Evolutionary conservation across 495 filamentous ascomycete genomes (phyloP).

Genomic region (Lepidopterella palustris): DNA sequence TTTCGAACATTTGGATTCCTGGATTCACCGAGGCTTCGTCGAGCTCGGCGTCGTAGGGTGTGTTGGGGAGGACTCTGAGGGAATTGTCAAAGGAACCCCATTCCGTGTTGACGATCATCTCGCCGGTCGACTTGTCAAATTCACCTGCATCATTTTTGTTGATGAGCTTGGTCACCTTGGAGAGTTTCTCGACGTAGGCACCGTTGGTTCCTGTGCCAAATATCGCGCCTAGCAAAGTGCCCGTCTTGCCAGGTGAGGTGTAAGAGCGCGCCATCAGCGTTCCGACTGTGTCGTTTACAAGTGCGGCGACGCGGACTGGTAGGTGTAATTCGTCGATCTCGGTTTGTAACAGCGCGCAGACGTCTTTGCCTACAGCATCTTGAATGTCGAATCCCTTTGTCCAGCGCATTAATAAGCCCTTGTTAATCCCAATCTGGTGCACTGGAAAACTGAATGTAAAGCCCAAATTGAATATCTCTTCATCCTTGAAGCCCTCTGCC

Average conservation of each 20-base stretch:
- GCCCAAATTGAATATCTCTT: conserved; percentile 80
- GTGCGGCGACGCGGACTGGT: conserved; percentile 84
- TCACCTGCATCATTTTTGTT: conserved; percentile 42
- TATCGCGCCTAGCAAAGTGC: conserved; percentile 84
- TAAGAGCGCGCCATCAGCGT: conserved; percentile 97
- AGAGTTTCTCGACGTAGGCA: conserved; percentile 76
- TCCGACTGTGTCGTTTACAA: conserved; percentile 96
- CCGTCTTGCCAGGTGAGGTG: conserved; percentile 79
- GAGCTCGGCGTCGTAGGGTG: conserved; percentile 70
- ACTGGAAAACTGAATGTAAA: conserved; percentile 99
- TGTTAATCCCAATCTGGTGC: conserved; percentile 87
- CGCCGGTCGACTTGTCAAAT: conserved; percentile 75
- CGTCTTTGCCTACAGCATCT: conserved; percentile 89
- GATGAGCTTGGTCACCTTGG: conserved; percentile 60
- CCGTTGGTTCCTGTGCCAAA: conserved; percentile 94
- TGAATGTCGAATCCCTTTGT: conserved; percentile 97
- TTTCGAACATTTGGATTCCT: conserved; percentile 98
- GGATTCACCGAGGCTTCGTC: conserved; percentile 82
- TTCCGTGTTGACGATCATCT: conserved; percentile 98
- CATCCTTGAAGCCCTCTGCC: conserved; percentile 49
- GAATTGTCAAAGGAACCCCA: conserved; percentile 98
- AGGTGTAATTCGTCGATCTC: conserved; percentile 84
- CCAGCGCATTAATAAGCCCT: conserved; percentile 87
- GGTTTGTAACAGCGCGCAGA: conserved; percentile 80
- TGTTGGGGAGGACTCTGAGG: conserved; percentile 77